Conservation (phyloP, 2,329 filamentous ascomycete genomes). For the Dactylellina cionopaga region DNA sequence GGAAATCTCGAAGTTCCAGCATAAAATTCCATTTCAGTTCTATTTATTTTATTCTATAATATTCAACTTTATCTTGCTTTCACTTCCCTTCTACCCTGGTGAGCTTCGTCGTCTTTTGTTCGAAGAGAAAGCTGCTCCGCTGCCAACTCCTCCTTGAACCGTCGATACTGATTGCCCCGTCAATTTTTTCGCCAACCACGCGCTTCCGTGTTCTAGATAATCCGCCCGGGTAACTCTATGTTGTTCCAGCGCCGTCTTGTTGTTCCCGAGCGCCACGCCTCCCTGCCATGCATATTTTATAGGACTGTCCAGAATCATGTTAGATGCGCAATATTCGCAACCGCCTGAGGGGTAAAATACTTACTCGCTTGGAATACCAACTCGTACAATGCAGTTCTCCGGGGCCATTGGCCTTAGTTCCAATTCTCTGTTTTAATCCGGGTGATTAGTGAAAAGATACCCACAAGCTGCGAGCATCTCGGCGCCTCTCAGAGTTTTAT, state of each 20-base stretch:
- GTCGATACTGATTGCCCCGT: constrained; percentile 58
- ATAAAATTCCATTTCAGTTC: no score
- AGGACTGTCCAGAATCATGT: constrained; percentile 63
- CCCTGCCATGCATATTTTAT: constrained; percentile 86
- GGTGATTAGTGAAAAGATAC: background rate
- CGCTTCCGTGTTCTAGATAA: constrained; percentile 85
- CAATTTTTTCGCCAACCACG: constrained; percentile 79
- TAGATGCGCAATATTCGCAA: constrained; percentile 10
- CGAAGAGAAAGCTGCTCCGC: constrained; percentile 5
- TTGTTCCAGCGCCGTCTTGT: constrained; percentile 71
- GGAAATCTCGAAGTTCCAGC: no score
- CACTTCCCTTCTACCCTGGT: constrained; percentile 11
- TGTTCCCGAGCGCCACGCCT: constrained; percentile 78
- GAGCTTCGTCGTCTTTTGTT: constrained; percentile 44
- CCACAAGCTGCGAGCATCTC: no score
- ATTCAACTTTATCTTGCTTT: no score
- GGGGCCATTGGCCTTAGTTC: constrained; percentile 78
- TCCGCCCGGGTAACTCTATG: constrained; percentile 85
- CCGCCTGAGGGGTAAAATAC: constrained; percentile 54
- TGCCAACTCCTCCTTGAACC: constrained; percentile 7
- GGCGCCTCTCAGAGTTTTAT: background rate
- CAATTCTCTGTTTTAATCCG: constrained; percentile 63
- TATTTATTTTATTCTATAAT: no score
- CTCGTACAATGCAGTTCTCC: constrained; percentile 79
- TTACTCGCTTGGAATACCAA: constrained; percentile 73